Conservation (phyloP, 2,329 filamentous ascomycete genomes). For the Microdochium trichocladiopsis region DNA sequence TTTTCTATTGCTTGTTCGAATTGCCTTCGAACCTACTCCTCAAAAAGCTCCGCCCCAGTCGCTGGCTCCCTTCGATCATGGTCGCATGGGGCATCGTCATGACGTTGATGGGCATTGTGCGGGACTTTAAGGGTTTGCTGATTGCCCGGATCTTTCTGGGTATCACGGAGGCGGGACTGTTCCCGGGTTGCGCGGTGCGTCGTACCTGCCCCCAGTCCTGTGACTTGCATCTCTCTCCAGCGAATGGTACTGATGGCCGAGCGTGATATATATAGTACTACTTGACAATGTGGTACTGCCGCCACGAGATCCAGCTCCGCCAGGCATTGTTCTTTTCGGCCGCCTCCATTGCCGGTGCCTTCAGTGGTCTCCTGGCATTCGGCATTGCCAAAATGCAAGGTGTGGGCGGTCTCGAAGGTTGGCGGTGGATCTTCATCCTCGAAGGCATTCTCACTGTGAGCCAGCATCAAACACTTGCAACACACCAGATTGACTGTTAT, state of each 20-base stretch:
- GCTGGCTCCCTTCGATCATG: conserved; percentile 76
- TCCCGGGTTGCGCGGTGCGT: conserved; percentile 51
- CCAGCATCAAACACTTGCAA: background rate
- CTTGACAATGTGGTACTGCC: conserved; percentile 51
- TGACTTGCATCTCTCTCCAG: conserved; percentile 11
- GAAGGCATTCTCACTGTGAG: conserved; percentile 62
- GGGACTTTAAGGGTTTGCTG: conserved; percentile 38
- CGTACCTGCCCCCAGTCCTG: conserved; percentile 9
- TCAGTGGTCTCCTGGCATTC: conserved; percentile 65
- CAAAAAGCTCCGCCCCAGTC: conserved; percentile 63
- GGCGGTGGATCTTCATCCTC: conserved; percentile 62
- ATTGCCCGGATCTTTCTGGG: conserved; percentile 52
- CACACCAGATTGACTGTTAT: no score
- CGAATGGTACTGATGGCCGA: no score
- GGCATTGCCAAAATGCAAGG: conserved; percentile 66
- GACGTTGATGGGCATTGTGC: conserved; percentile 47
- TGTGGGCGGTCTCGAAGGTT: conserved; percentile 49
- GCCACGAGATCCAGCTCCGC: conserved; percentile 46
- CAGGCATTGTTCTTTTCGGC: conserved; percentile 77
- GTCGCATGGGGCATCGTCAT: conserved; percentile 45
- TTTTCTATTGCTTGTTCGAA: conserved; percentile 46
- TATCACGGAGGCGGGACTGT: conserved; percentile 60
- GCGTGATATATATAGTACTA: no score
- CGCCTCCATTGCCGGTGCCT: conserved; percentile 71
- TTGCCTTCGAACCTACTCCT: conserved; percentile 71